Evolutionary conservation across 768 basidiomycete genomes (phyloP), one percentile per base, ranked within the genome.

Genomic region (Chalciporus piperatus): DNA sequence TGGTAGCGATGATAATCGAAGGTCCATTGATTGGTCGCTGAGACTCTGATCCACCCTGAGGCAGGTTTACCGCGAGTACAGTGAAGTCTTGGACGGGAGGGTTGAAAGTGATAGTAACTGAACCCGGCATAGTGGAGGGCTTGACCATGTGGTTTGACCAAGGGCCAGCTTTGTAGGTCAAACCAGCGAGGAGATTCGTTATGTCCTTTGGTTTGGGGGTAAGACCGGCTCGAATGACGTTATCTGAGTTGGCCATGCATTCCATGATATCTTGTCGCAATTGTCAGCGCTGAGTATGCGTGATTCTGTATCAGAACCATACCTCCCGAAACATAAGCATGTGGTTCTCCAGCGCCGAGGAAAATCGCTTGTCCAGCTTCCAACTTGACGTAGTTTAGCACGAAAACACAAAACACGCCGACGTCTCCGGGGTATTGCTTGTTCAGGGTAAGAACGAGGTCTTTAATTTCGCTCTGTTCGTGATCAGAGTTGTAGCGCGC

Each of bases 181-280:
- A 79, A 56, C 89, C 87, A 4, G 81, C 76, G 52, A 97, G 77
- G 39, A 99, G 84, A 57, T 96, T 98, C 10, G 85, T 84, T 32
- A 99, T 85, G 67, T 99, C 97, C 47, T 97, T 86, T 28, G 92
- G 79, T 71, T 99, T 99, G 2, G 97, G 96, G 0, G 97, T 99
- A 37, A 99, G 83, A 13, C 97, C 97, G 7, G 97, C 97, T 28
- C 97, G 91, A 57, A 99, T 95, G 69, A 99, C 97, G 68, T 98
- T 98, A 74, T 99, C 97, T 0, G 92, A 95, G 55, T 95, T 95
- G 22, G 96, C 96, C 95, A 98, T 98, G 74, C 93, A 96, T 66
- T 98, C 97, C 65, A 98, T 92, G 69, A 95, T 95, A 65, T 99
- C 96, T 96, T 61, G 48, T 45, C 14, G 32, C 22, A 27, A 16